Base-by-base conservation (phyloP, 73 alveolate species). In the Paramecium sonneborni region DNA sequence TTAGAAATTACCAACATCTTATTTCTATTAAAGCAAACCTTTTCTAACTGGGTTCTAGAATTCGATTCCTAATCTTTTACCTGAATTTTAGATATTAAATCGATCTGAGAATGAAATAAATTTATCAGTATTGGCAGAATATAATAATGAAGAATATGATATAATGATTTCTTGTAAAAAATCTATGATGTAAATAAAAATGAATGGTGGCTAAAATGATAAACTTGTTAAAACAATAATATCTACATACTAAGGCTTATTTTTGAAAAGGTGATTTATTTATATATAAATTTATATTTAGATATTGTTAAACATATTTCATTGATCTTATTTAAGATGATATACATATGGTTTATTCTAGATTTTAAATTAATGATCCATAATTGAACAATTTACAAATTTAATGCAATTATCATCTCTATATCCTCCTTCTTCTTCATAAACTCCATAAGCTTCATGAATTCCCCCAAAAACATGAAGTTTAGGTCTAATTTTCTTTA, bases 191-290 rank as follows among this genome's bases (percentile, higher is more conserved):
- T 79, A 79, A 79, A 79, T 79, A 11, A 79, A 39, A 43, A 39
- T 79, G 34, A 46, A 39, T 43, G 90, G 90, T 5, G 48, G 35
- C 4, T 79, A 79, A 41, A 26, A 79, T 41, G 90, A 79, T 46
- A 79, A 79, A 46, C 32, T 79, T 21, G 90, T 23, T 18, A 26
- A 79, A 32, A 39, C 72, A 37, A 79, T 79, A 12, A 46, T 79
- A 11, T 79, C 90, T 15, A 79, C 90, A 14, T 79, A 79, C 55
- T 79, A 79, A 14, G 90, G 90, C 8, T 79, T 79, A 46, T 79
- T 79, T 24, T 43, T 79, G 69, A 79, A 79, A 46, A 79, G 90
- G 34, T 52, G 68, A 52, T 52, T n/a, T 52, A 18, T 1, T 15
- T 52, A 18, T 52, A 52, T 52, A 52, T 1, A 52, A 44, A 44